Evolutionary conservation across 768 basidiomycete species (phyloP), one percentile per base, ranked within the genome.

Genomic region (Cubamyces sp.): DNA sequence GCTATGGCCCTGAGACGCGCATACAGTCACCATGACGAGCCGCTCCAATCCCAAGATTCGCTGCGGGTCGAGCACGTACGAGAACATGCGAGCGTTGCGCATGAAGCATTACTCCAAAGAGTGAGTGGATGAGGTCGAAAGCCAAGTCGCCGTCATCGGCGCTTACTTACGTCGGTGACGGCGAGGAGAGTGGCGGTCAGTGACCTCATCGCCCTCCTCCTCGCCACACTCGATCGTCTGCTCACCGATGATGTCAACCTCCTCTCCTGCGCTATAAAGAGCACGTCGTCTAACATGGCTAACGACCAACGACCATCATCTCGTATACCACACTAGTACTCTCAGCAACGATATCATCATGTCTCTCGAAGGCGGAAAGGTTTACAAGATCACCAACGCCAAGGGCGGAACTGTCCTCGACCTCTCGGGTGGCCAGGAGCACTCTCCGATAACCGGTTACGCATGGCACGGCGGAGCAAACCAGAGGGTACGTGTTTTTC

Each of bases 371-470:
- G 66, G 61, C 16, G 80, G 82, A 19, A 57, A 40, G 16, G 75
- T 67, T 0, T 87, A 83, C 74, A 75, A 65, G 37, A 76, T 87
- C 66, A 74, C 69, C 42, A 88, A 87, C 71, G 77, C 72, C 67
- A 80, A 84, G 71, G 75, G 78, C 8, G 79, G 78, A 3, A 87
- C 81, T 5, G 82, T 78, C 26, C 64, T 86, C 25, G 85, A 87
- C 66, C 76, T 87, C 58, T 87, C 85, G 18, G 84, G 79, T 3
- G 74, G 60, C 8, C 40, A 54, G 28, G 84, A 87, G 68, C 77
- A 82, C 60, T 69, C 48, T 8, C 77, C 82, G 50, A 77, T 86
- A 67, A 83, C 81, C 34, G 85, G 86, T 5, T 85, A 74, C 64
- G 68, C 73, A 8, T 68, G 58, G 50, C 75, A 84, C 65, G 68